Percentiles rank a stretch among this genome's conserved stretches.
Conservation (phyloP, 495 filamentous ascomycete species). For the Chlorociboria aeruginascens region DNA sequence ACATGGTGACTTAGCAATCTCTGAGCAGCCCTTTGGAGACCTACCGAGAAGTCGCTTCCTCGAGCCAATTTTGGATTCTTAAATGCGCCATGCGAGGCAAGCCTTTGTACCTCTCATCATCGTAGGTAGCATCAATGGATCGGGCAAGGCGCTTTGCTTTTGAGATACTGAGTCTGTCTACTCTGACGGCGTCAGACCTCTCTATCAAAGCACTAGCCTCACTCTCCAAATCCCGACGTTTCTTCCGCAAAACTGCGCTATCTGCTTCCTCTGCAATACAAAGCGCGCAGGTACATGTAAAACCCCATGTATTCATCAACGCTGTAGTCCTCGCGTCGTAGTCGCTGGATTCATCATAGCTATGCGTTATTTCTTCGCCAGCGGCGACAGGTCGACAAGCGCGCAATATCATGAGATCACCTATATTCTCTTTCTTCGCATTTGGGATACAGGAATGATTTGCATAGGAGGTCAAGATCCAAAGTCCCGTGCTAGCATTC, state of each 20-base stretch:
- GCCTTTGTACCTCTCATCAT: constrained; percentile 21
- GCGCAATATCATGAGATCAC: constrained; percentile 48
- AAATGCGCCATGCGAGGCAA: constrained; percentile 18
- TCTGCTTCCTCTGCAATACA: constrained; percentile 28
- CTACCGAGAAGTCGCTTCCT: constrained; percentile 3
- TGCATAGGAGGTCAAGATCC: constrained; percentile 40
- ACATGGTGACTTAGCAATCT: too few relatives aligned
- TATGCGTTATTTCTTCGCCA: constrained; percentile 33
- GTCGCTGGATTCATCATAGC: constrained; percentile 20
- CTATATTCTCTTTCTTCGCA: constrained; percentile 36
- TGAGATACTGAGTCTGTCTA: constrained; percentile 17
- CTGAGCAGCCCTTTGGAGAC: background rate
- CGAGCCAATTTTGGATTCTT: constrained; percentile 23
- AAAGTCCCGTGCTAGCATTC: constrained; percentile 34
- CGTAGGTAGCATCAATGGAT: constrained; percentile 23
- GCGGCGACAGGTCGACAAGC: constrained; percentile 31
- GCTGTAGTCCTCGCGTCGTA: constrained; percentile 10
- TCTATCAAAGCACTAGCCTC: constrained; percentile 22
- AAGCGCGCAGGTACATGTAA: constrained; percentile 35
- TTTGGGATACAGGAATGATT: constrained; percentile 45
- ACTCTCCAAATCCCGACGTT: constrained; percentile 18
- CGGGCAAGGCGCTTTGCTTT: constrained; percentile 19
- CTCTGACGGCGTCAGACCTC: constrained; percentile 16
- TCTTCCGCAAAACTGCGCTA: constrained; percentile 18
- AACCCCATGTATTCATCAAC: constrained; percentile 31